These are phyloP conservation scores for Iodosphaeria phyllophila DNA, from an alignment of 2,329 filamentous ascomycete genomes.

Conservation along the genomic window DNA sequence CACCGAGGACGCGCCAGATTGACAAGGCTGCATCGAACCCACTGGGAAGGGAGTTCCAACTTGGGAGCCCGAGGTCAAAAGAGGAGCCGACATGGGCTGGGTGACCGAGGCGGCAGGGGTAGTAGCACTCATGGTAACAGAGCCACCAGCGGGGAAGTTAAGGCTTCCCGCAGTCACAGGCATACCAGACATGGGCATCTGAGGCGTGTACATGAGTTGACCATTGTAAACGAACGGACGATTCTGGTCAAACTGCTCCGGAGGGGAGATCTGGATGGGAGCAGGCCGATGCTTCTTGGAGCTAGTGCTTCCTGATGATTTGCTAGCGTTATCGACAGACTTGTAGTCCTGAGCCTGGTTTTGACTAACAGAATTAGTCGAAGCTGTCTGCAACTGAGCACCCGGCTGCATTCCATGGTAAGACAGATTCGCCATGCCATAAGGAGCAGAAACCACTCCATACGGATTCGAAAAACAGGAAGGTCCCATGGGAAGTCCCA, in stretches of 20 bases:
- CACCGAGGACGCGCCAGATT: not conserved
- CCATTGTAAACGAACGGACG: slow-evolving; percentile 26
- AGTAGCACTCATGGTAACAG: too few relatives aligned
- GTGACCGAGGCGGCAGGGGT: too few relatives aligned
- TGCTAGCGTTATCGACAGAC: too few relatives aligned
- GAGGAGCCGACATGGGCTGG: not conserved
- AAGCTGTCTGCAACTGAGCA: not conserved
- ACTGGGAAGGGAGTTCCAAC: not conserved
- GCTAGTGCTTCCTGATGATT: slow-evolving; percentile 2
- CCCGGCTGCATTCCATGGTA: slow-evolving; percentile 4
- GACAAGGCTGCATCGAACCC: not conserved
- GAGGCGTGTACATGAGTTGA: slow-evolving; percentile 21
- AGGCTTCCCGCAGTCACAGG: not conserved
- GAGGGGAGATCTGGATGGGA: slow-evolving; percentile 17
- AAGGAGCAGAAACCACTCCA: too few relatives aligned
- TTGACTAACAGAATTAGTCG: too few relatives aligned
- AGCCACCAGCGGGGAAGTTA: not conserved
- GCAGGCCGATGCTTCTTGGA: slow-evolving; percentile 12
- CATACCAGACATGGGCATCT: slow-evolving; percentile 2
- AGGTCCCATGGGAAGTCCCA: too few relatives aligned
- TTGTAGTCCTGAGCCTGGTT: not conserved
- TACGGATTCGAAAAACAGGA: too few relatives aligned
- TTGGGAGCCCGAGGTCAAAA: not conserved
- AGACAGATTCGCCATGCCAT: slow-evolving; percentile 3
- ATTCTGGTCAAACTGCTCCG: slow-evolving; percentile 25